phyloP scores from a whole-genome alignment of 2,329 filamentous ascomycete genomes.

The Penicillium aurantiogriseum region DNA sequence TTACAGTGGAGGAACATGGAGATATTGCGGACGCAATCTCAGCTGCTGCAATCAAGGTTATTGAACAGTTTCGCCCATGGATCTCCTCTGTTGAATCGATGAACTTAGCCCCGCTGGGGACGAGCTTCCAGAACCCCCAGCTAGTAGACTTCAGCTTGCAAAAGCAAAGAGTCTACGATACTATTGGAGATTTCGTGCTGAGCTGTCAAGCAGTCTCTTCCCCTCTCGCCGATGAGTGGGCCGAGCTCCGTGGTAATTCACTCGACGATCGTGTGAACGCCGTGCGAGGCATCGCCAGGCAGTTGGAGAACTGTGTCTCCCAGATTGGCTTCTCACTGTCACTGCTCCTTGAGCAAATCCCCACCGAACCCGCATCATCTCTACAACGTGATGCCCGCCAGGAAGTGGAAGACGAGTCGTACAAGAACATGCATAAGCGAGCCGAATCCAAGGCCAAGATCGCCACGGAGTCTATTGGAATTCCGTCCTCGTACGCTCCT shows the following conservation, averaged over 20 bases:
- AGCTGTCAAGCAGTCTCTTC: conserved; percentile 89
- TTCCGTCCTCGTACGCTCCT: conserved; percentile 42
- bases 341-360: conserved; percentile 78
- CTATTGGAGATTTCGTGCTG: conserved; percentile 82
- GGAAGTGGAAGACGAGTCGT: conserved; percentile 28
- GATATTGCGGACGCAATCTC: conserved; percentile 80
- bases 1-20: conserved; percentile 75
- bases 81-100: conserved; percentile 87
- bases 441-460: conserved; percentile 41
- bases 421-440: conserved; percentile 27
- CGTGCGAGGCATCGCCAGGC: conserved; percentile 72
- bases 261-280: conserved; percentile 81
- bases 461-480: conserved; percentile 43
- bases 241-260: conserved; percentile 84
- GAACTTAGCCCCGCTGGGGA: conserved; percentile 75
- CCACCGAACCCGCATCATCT: conserved; percentile 50
- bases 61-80: conserved; percentile 89
- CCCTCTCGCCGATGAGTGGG: conserved; percentile 92
- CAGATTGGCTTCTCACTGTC: conserved; percentile 87
- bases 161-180: conserved; percentile 92
- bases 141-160: conserved; percentile 82
- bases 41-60: conserved; percentile 70
- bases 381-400: conserved; percentile 42
- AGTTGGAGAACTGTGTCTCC: conserved; percentile 80
- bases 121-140: conserved; percentile 78